A percentile compares a stretch with the other conserved stretches of the same genome.
These are phyloP conservation scores for Mycena epipterygia DNA, from an alignment of 768 basidiomycete genomes.

Conservation along the genomic window DNA sequence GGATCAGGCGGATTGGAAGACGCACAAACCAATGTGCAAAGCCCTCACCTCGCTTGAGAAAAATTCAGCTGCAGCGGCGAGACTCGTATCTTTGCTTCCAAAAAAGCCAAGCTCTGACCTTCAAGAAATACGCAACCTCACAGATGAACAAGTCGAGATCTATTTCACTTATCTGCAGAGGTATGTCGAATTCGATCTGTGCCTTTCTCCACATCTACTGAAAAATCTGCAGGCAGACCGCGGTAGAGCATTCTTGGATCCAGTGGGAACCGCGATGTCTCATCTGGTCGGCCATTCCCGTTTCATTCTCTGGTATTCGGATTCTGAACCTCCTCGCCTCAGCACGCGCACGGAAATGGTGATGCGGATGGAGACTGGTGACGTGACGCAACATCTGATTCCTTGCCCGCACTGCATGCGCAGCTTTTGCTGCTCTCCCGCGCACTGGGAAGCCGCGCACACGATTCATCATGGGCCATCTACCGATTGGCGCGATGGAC, in stretches of 20 bases:
- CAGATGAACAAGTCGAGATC: not conserved
- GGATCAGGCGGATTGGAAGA: not conserved
- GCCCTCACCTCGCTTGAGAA: constrained; percentile 21
- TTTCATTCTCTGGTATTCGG: not conserved
- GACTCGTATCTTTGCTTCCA: constrained; percentile 21
- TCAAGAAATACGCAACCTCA: constrained; percentile 3
- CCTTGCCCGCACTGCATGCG: not conserved
- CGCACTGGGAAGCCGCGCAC: not conserved
- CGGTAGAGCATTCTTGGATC: not conserved
- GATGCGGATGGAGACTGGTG: constrained; percentile 4
- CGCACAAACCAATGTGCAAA: constrained; percentile 26
- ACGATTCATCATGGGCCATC: not conserved
- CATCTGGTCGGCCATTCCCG: not conserved
- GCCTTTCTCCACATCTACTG: constrained; percentile 1
- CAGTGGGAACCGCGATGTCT: constrained; percentile 1
- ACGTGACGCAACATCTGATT: not conserved
- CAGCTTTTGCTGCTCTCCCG: not conserved
- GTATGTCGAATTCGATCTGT: constrained; percentile 22
- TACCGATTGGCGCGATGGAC: not conserved
- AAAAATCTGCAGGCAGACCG: not conserved
- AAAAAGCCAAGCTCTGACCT: constrained; percentile 19
- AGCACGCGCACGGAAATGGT: constrained; percentile 11
- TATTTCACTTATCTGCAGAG: constrained; percentile 2
- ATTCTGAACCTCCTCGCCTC: not conserved
- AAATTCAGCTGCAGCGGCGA: constrained; percentile 1